Evolutionary conservation across 2,329 filamentous ascomycete genomes (phyloP), one percentile per base, ranked within the genome.

Genomic region (Xylariaceae sp.): DNA sequence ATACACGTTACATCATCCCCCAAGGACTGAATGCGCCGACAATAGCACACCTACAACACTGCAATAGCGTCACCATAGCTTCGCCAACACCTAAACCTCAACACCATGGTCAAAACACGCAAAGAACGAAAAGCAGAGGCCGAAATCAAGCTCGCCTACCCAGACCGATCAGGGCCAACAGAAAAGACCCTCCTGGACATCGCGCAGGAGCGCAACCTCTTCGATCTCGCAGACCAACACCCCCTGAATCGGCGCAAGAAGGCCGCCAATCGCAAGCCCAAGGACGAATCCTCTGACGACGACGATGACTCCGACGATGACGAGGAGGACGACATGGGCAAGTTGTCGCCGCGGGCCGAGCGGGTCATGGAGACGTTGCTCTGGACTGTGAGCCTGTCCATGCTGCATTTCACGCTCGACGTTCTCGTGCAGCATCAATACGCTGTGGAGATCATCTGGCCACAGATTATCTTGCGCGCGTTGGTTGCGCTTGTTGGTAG

Each of bases 401-500:
- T 87, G 78, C 74, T 92, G 54, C 88, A 93, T 71, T 86, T 92
- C 66, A 90, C 88, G 0, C 80, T 94, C 55, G 89, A 93, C 70
- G 85, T 92, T 44, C 78, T 94, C 9, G 88, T 92, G 18, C 88
- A 91, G 71, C 82, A 87, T 66, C 90, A 94, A 73, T 94, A 90
- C 68, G 83, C 85, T n/a, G 79, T 85, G 62, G 80, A 84, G 1
- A 79, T 92, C 2, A 71, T 9, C 2, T 90, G 86, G 85, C 58
- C 69, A 0, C 73, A 77, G 23, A 80, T 91, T 2, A 65, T 78
- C 10, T 68, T 69, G 53, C 80, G 49, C 49, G 88, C 84, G 1
- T 69, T 74, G 1, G 79, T 78, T 45, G 82, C 84, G 0, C 79
- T 83, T 67, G 67, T 78, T 23, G 77, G 84, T 87, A 75, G 61